These are phyloP conservation scores for Gloeophyllum trabeum DNA, from an alignment of 768 basidiomycete genomes.

Conservation along the genomic window DNA sequence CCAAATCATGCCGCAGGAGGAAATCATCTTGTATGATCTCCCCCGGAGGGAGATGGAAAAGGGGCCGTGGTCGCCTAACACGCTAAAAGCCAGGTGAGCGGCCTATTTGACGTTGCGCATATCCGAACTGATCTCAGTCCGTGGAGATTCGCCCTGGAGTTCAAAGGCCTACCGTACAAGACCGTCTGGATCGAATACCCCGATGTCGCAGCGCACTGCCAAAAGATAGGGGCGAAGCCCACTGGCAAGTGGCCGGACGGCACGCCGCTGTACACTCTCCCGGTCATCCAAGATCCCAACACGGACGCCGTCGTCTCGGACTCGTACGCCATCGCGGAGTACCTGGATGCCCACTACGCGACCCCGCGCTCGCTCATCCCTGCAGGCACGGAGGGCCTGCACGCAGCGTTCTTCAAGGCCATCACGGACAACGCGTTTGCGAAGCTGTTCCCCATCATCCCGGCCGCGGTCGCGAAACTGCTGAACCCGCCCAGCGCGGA, in stretches of 20 bases:
- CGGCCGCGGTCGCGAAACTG: too few species aligned
- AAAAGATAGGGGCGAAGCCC: conserved; percentile 22
- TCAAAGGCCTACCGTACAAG: conserved; percentile 27
- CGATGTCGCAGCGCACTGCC: conserved; percentile 26
- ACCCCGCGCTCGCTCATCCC: conserved; percentile 28
- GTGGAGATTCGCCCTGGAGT: conserved; percentile 25
- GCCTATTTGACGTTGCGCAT: too few species aligned
- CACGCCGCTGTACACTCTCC: conserved; percentile 29
- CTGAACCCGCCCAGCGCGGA: too few species aligned
- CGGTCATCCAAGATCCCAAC: conserved; percentile 35
- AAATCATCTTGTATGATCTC: too few species aligned
- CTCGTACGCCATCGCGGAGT: conserved; percentile 33
- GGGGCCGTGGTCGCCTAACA: too few species aligned
- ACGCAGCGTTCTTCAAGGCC: conserved; percentile 23
- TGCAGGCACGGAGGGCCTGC: conserved; percentile 23
- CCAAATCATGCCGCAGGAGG: too few species aligned
- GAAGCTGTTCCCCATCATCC: too few species aligned
- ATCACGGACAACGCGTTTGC: too few species aligned
- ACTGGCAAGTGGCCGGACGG: conserved; percentile 20
- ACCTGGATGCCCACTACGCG: conserved; percentile 40
- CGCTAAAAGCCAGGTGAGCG: too few species aligned
- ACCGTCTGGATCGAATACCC: conserved; percentile 38
- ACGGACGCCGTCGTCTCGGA: conserved; percentile 28
- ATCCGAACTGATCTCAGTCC: too few species aligned
- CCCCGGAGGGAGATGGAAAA: too few species aligned